A percentile compares a stretch with the other conserved stretches of the same genome.
Conservation (phyloP, 176 grass and related monocot species). For the Aegilops sharonensis region DNA sequence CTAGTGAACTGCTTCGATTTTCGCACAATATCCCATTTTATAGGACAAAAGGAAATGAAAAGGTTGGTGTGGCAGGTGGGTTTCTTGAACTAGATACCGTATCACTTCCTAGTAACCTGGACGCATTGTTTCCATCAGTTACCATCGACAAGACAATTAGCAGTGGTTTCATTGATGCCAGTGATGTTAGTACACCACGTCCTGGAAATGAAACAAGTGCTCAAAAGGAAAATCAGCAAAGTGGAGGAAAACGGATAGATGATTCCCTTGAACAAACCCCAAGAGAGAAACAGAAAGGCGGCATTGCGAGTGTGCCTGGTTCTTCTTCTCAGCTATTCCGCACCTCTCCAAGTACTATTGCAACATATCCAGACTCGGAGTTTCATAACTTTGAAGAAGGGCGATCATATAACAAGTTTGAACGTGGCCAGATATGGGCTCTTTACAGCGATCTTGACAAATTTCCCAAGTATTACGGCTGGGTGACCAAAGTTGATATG, state of each 20-base stretch:
- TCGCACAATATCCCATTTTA: conserved; percentile 68
- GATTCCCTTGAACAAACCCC: conserved; percentile 15
- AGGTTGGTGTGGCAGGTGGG: conserved; percentile 41
- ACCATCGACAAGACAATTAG: neutral
- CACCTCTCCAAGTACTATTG: conserved; percentile 1
- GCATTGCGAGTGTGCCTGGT: neutral
- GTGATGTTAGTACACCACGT: neutral
- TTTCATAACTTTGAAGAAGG: conserved; percentile 55
- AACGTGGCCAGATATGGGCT: conserved; percentile 69
- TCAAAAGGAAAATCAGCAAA: conserved; percentile 16
- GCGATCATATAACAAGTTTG: conserved; percentile 45
- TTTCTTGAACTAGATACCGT: conserved; percentile 71
- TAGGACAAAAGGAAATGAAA: conserved; percentile 58
- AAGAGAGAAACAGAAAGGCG: neutral
- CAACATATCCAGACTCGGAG: conserved; percentile 48
- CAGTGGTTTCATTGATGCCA: neutral
- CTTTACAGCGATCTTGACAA: conserved; percentile 72
- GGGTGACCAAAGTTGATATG: conserved; percentile 46
- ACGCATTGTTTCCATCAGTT: conserved; percentile 48
- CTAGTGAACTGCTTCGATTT: conserved; percentile 57
- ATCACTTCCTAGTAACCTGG: conserved; percentile 63
- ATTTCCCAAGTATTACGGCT: conserved; percentile 70
- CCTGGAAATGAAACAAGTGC: conserved; percentile 7
- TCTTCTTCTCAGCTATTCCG: conserved; percentile 6
- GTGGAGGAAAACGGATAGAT: conserved; percentile 27